Percentiles rank a stretch among this genome's conserved stretches.
phyloP scores from a whole-genome alignment of 768 basidiomycete species.

The Amanita polypyramis region DNA sequence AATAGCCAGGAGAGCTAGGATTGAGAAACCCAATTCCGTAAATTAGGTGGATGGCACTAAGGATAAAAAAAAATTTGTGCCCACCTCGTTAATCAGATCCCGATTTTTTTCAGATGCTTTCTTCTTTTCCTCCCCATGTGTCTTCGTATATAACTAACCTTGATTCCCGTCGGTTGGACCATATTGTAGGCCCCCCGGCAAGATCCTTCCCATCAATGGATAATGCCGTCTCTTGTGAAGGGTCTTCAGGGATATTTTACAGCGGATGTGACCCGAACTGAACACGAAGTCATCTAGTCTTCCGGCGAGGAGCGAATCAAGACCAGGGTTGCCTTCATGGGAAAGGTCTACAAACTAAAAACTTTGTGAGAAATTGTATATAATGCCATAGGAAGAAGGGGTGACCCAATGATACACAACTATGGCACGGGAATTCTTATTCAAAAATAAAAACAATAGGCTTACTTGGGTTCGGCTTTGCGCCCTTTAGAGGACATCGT shows the following conservation, averaged over 20 bases:
- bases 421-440: too few species aligned
- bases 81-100: slow-evolving; percentile 80
- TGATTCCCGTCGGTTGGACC: slow-evolving; percentile 58
- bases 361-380: too few species aligned
- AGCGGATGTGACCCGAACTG: too few species aligned
- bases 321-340: slow-evolving; percentile 67
- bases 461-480: too few species aligned
- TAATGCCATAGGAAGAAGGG: too few species aligned
- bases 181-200: slow-evolving; percentile 63
- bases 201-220: slow-evolving; percentile 51
- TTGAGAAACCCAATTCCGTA: too few species aligned
- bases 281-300: slow-evolving; percentile 84
- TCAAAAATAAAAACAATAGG: too few species aligned
- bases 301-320: slow-evolving; percentile 80
- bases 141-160: too few species aligned
- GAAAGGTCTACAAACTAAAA: too few species aligned
- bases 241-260: slow-evolving; percentile 33
- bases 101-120: slow-evolving; percentile 80
- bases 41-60: background rate
- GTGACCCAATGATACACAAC: too few species aligned
- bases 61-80: slow-evolving; percentile 7
- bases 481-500: too few species aligned
- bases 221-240: slow-evolving; percentile 34
- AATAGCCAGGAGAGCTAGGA: too few species aligned
- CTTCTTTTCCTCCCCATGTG: slow-evolving; percentile 50